Percentiles rank a stretch among this genome's conserved stretches.
phyloP scores from a whole-genome alignment of 1,284 basidiomycete species.

The Ustilago esculenta region DNA sequence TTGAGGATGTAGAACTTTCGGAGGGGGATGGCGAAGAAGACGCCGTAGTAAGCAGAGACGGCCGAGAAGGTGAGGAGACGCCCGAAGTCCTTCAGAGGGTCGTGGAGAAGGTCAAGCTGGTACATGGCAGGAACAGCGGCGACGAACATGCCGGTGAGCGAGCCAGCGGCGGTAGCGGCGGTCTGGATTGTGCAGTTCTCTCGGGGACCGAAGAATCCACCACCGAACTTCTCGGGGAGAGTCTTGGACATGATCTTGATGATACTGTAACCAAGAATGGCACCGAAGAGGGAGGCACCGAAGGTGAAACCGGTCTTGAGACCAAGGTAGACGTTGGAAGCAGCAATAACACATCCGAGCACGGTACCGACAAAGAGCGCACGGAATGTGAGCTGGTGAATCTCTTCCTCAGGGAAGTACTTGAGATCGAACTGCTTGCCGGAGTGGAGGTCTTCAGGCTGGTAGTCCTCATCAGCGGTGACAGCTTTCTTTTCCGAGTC shows the following conservation, averaged over 20 bases:
- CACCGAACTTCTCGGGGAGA: conserved; percentile 71
- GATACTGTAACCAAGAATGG: conserved; percentile 76
- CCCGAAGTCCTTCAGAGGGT: conserved; percentile 53
- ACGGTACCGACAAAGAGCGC: conserved; percentile 74
- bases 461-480: conserved; percentile 35
- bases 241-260: conserved; percentile 73
- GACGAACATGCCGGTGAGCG: conserved; percentile 73
- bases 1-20: conserved; percentile 76
- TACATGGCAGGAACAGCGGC: conserved; percentile 77
- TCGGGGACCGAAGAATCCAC: conserved; percentile 76
- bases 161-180: conserved; percentile 56
- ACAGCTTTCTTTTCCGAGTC: conserved; percentile 43
- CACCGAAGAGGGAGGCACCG: conserved; percentile 75
- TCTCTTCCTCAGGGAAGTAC: conserved; percentile 50
- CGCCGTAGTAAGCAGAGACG: conserved; percentile 75
- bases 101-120: conserved; percentile 67
- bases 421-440: conserved; percentile 48
- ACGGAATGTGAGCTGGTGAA: conserved; percentile 64
- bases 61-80: conserved; percentile 72
- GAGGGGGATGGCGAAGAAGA: conserved; percentile 76
- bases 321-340: conserved; percentile 77
- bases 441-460: conserved; percentile 32
- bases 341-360: conserved; percentile 74
- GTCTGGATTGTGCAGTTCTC: conserved; percentile 72
- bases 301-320: conserved; percentile 76